A percentile compares a stretch with the other conserved stretches of the same genome.
These are phyloP conservation scores for Rhizoctonia solani DNA, from an alignment of 1,284 basidiomycete genomes.

Conservation along the genomic window DNA sequence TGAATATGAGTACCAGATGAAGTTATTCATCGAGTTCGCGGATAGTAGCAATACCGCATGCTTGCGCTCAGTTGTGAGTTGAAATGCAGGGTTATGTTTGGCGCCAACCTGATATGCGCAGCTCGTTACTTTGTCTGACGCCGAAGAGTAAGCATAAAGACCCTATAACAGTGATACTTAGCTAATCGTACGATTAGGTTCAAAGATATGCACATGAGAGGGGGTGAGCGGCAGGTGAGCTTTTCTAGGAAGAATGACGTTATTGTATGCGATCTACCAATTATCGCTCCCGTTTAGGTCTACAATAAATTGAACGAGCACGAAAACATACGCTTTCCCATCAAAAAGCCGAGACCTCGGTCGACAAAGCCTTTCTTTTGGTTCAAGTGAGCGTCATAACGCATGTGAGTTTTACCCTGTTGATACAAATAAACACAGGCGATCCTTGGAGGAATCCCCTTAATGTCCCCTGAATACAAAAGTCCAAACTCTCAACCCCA, in stretches of 20 bases:
- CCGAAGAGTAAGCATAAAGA: slow-evolving; percentile 63
- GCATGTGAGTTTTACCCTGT: slow-evolving; percentile 9
- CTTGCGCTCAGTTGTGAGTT: slow-evolving; percentile 16
- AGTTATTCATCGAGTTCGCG: slow-evolving; percentile 7
- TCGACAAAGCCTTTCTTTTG: slow-evolving; percentile 72
- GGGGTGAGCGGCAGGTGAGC: slow-evolving; percentile 67
- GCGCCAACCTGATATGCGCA: not conserved
- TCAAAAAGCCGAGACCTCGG: slow-evolving; percentile 67
- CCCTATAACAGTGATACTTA: slow-evolving; percentile 3
- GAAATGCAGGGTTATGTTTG: not conserved
- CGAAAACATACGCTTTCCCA: slow-evolving; percentile 69
- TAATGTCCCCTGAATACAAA: slow-evolving; percentile 68
- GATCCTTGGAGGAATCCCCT: slow-evolving; percentile 70
- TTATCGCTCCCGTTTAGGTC: slow-evolving; percentile 46
- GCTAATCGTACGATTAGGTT: slow-evolving; percentile 52
- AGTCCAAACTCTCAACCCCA: slow-evolving; percentile 68
- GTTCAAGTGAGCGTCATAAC: slow-evolving; percentile 58
- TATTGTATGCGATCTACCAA: not conserved
- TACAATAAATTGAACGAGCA: slow-evolving; percentile 69
- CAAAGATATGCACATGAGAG: slow-evolving; percentile 64
- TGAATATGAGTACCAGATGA: slow-evolving; percentile 6
- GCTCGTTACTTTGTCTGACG: slow-evolving; percentile 50
- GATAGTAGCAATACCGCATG: slow-evolving; percentile 4
- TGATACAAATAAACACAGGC: slow-evolving; percentile 52
- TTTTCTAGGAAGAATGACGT: not conserved